Base-by-base conservation (phyloP, 805 yeast genomes). In the Schizosaccharomyces japonicus region DNA sequence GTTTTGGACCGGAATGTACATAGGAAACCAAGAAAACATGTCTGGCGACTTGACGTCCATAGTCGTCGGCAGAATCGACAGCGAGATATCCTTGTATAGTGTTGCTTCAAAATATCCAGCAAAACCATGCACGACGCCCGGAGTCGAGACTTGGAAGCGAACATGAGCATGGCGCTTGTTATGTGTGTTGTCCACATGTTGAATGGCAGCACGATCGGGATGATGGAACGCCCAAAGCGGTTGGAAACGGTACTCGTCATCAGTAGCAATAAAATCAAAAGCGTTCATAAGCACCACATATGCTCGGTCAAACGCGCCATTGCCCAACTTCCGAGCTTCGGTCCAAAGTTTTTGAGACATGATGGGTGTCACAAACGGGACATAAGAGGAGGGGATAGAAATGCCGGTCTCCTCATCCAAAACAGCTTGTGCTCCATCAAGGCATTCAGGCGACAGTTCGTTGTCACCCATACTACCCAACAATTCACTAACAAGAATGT, bases 401-500 rank as follows among this genome's bases (percentile, higher is more conserved):
- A 73, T 60, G 2, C 81, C 78, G 31, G 58, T 48, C 2, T 49
- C 46, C 5, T 56, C 56, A 60, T 72, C 68, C 54, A 69, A 50
- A 53, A 56, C 53, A 45, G 55, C 52, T 47, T 70, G 69, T 15
- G 67, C 55, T 1, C 68, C 62, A 42, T 63, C 64, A 2, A 82
- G 59, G 50, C 90, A 76, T 58, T 85, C 96, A 0, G 96, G 95
- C 6, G 81, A 70, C 15, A 82, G 66, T 58, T 85, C 95, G 60
- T 85, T 87, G 59, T 92, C 87, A 3, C 94, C 95, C 63, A 87
- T 80, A 13, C 94, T 80, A 4, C 95, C 95, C 26, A 85, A 60
- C 5, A 87, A 63, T 58, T 85, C 95, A 40, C 92, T 78, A 1
- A 87, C 68, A 6, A 84, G 69, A 39, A 85, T 55, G 56, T 80